phyloP scores from a whole-genome alignment of 2,329 filamentous ascomycete species.

The Aureobasidium melanogenum region DNA sequence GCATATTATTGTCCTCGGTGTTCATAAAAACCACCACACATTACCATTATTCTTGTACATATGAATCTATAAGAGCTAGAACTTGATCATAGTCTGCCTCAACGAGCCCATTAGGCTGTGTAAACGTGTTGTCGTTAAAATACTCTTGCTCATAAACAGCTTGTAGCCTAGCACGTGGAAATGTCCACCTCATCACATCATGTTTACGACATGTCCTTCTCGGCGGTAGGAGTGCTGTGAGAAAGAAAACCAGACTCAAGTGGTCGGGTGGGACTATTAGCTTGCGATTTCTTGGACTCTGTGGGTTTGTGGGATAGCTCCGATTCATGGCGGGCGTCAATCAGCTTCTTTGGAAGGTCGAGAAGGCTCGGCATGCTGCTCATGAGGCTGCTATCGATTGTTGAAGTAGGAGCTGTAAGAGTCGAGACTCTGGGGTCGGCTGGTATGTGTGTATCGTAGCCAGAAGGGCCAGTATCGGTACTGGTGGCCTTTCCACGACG shows the following conservation, averaged over 20 bases:
- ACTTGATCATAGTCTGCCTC: not conserved
- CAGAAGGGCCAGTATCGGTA: not conserved
- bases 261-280: not conserved
- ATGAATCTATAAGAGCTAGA: slow-evolving; percentile 2
- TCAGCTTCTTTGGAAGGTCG: not conserved
- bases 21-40: not conserved
- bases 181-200: not conserved
- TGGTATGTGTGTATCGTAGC: slow-evolving; percentile 1
- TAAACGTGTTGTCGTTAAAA: not conserved
- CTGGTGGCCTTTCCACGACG: not conserved
- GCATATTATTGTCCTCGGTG: too few species aligned
- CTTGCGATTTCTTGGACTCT: not conserved
- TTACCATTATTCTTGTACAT: not conserved
- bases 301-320: not conserved
- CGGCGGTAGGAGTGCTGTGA: not conserved
- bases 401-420: not conserved
- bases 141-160: not conserved
- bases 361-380: slow-evolving; percentile 4
- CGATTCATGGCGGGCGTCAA: not conserved
- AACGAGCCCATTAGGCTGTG: not conserved
- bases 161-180: not conserved
- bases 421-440: not conserved
- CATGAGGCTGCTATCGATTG: not conserved
- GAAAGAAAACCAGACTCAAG: not conserved
- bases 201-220: not conserved